Conservation (phyloP, 2,329 filamentous ascomycete genomes). For the Atkinsonella texensis region DNA sequence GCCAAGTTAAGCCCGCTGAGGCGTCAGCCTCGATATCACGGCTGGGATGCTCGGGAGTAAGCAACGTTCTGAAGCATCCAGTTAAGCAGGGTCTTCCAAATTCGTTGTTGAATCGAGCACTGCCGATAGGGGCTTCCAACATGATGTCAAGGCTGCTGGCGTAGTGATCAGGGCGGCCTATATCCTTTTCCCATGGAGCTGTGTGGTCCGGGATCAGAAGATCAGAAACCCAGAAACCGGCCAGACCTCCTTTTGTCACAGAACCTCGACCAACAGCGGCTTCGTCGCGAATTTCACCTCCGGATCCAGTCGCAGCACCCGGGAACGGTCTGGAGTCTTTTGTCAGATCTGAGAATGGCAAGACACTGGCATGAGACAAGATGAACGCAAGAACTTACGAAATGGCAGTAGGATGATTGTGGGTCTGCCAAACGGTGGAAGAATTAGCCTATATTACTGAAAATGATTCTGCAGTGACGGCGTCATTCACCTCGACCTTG, state of each 20-base stretch:
- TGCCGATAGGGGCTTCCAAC: slow-evolving; percentile 92
- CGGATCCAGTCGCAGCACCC: slow-evolving; percentile 87
- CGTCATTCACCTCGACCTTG: slow-evolving; percentile 60
- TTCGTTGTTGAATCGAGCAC: slow-evolving; percentile 94
- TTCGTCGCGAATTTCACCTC: slow-evolving; percentile 92
- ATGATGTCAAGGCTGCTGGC: slow-evolving; percentile 94
- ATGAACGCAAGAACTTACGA: slow-evolving; percentile 30
- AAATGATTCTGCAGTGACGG: background rate
- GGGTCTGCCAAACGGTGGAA: slow-evolving; percentile 38
- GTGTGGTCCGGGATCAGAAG: slow-evolving; percentile 73
- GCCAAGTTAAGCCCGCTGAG: slow-evolving; percentile 43
- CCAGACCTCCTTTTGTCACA: slow-evolving; percentile 80
- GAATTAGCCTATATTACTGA: background rate
- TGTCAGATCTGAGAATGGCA: background rate
- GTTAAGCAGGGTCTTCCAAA: slow-evolving; percentile 83
- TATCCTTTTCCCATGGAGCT: slow-evolving; percentile 82
- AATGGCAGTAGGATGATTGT: slow-evolving; percentile 94
- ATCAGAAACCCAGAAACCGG: slow-evolving; percentile 92
- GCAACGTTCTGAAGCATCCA: slow-evolving; percentile 84
- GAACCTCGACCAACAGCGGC: slow-evolving; percentile 89
- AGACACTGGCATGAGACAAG: background rate
- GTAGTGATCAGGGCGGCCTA: slow-evolving; percentile 83
- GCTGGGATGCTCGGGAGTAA: slow-evolving; percentile 32
- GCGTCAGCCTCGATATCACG: slow-evolving; percentile 26
- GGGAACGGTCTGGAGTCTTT: slow-evolving; percentile 48